These are phyloP conservation scores for Plantago ovata DNA, from an alignment of 257 asterid genomes.

Conservation along the genomic window DNA sequence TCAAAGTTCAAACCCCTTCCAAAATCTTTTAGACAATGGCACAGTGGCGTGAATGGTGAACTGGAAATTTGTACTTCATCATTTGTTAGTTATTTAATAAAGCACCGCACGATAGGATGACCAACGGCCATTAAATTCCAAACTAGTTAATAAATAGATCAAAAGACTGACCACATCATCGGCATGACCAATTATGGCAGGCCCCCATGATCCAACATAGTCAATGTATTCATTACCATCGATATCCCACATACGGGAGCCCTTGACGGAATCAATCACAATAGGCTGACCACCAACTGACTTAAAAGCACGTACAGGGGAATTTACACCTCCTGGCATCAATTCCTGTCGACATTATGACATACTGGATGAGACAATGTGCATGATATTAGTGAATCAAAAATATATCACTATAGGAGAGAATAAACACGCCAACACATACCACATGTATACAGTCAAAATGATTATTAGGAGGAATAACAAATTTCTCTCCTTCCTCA, in stretches of 20 bases:
- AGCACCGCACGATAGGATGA: neutral
- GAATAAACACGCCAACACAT: conserved; percentile 1
- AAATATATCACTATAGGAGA: neutral
- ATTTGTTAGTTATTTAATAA: neutral
- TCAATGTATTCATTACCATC: conserved; percentile 98
- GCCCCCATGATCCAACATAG: conserved; percentile 99
- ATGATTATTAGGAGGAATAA: conserved; percentile 2
- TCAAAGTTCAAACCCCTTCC: too few species aligned
- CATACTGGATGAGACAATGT: neutral
- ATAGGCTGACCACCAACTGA: conserved; percentile 99
- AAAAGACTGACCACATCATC: conserved; percentile 74
- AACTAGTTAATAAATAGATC: conserved; percentile 4
- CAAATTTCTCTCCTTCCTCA: neutral
- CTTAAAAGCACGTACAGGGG: conserved; percentile 98
- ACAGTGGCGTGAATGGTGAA: too few species aligned
- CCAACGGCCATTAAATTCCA: neutral
- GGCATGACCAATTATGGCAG: conserved; percentile 98
- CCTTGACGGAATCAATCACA: conserved; percentile 83
- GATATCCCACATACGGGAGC: conserved; percentile 92
- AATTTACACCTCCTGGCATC: conserved; percentile 99
- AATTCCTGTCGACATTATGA: conserved; percentile 53
- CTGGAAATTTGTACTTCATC: too few species aligned
- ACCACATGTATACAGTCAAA: conserved; percentile 3
- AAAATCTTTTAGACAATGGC: too few species aligned
- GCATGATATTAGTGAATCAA: neutral